Evolutionary conservation across 352 stramenopile species (phyloP).

Genomic region (Pythium utonaiense): DNA sequence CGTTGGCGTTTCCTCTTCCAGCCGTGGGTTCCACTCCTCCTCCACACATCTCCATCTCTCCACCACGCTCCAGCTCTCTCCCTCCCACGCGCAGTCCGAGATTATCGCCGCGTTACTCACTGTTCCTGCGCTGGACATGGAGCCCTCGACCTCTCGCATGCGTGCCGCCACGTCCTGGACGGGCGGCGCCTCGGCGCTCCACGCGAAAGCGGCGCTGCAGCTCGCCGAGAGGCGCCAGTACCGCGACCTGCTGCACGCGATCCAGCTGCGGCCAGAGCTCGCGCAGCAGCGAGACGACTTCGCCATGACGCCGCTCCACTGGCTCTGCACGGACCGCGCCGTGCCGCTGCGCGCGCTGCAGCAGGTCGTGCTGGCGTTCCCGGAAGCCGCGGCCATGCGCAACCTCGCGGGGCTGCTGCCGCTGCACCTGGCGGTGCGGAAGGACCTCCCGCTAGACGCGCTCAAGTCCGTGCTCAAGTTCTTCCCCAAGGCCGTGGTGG

Average conservation of each 20-base stretch:
- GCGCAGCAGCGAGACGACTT: conserved; percentile 23
- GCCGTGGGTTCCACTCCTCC: not conserved
- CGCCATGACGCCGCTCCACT: conserved; percentile 31
- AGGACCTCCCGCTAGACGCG: conserved; percentile 49
- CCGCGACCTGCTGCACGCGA: conserved; percentile 18
- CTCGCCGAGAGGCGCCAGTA: conserved; percentile 23
- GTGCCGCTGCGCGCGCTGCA: conserved; percentile 40
- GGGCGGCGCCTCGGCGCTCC: conserved; percentile 2
- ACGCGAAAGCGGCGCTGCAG: conserved; percentile 12
- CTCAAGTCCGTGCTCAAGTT: conserved; percentile 69
- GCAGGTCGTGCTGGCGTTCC: conserved; percentile 47
- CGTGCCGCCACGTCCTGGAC: conserved; percentile 9
- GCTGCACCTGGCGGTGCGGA: conserved; percentile 64
- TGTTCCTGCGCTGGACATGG: not conserved
- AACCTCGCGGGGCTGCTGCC: conserved; percentile 64
- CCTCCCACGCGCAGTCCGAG: not conserved
- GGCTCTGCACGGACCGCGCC: conserved; percentile 25
- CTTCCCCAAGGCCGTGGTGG: conserved; percentile 48
- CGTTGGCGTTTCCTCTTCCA: not conserved
- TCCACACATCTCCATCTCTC: not conserved
- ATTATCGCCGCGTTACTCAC: conserved; percentile 1
- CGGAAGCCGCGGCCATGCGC: conserved; percentile 30
- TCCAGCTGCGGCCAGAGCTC: conserved; percentile 20
- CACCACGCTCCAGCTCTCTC: not conserved
- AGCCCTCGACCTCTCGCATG: conserved; percentile 7